phyloP scores from a whole-genome alignment of 2,329 filamentous ascomycete genomes.

The Phaeosphaeriaceae sp. region DNA sequence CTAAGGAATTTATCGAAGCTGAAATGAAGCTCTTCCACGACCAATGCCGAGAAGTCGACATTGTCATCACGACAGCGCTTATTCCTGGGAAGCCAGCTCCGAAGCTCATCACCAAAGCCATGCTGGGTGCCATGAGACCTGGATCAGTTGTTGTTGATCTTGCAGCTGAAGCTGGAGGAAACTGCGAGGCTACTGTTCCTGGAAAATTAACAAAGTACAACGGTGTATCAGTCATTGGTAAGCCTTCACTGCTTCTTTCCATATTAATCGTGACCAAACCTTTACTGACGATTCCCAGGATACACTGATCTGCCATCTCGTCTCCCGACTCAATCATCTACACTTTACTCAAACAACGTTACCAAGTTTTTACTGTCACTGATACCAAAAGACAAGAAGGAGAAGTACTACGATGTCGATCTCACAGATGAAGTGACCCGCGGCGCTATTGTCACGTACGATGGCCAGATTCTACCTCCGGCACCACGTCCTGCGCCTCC shows the following conservation, averaged over 20 bases:
- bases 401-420: constrained; percentile 82
- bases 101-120: constrained; percentile 81
- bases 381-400: constrained; percentile 75
- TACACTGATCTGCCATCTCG: constrained; percentile 90
- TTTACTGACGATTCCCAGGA: constrained; percentile 39
- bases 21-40: constrained; percentile 93
- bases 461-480: constrained; percentile 77
- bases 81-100: constrained; percentile 86
- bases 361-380: constrained; percentile 87
- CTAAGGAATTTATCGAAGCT: constrained; percentile 88
- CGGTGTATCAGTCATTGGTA: constrained; percentile 84
- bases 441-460: constrained; percentile 80
- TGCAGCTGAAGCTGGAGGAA: constrained; percentile 86
- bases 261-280: neutral
- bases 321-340: constrained; percentile 86
- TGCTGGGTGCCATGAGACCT: constrained; percentile 86
- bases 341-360: constrained; percentile 92
- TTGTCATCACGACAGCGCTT: constrained; percentile 90
- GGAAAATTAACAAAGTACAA: constrained; percentile 75
- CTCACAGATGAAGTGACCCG: constrained; percentile 85
- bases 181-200: constrained; percentile 81
- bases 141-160: constrained; percentile 89
- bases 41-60: constrained; percentile 86
- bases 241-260: constrained; percentile 28
- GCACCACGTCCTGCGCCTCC: constrained; percentile 73